phyloP scores from a whole-genome alignment of 768 basidiomycete genomes.

The Amanita thiersii region DNA sequence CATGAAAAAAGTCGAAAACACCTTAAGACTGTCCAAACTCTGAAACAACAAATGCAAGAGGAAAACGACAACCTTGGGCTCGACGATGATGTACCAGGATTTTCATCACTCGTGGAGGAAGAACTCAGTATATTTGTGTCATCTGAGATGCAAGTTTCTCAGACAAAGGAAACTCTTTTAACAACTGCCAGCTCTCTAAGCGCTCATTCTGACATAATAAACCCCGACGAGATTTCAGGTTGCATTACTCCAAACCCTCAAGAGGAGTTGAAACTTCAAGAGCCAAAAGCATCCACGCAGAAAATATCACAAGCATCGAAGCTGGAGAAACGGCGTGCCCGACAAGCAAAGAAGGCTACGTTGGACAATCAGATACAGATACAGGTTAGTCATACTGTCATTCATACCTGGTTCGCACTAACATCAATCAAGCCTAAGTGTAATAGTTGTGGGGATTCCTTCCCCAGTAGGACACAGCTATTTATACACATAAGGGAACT shows the following conservation, averaged over 20 bases:
- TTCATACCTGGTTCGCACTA: neutral
- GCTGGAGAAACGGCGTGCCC: conserved; percentile 71
- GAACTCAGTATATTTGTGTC: neutral
- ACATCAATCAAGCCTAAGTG: conserved; percentile 42
- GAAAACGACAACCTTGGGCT: conserved; percentile 67
- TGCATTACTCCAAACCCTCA: too few species aligned
- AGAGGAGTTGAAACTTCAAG: neutral
- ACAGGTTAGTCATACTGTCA: conserved; percentile 2
- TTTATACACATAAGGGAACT: conserved; percentile 66
- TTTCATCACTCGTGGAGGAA: neutral
- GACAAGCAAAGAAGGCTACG: conserved; percentile 62
- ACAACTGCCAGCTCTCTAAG: too few species aligned
- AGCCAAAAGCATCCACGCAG: conserved; percentile 6
- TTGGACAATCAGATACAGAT: conserved; percentile 18
- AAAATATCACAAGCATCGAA: conserved; percentile 41
- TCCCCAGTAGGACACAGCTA: conserved; percentile 63
- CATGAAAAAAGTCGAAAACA: conserved; percentile 97
- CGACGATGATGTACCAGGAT: conserved; percentile 18
- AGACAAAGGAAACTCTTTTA: too few species aligned
- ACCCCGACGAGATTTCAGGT: too few species aligned
- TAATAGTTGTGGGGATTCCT: conserved; percentile 58
- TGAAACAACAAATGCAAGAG: conserved; percentile 68
- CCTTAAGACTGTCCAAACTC: conserved; percentile 71
- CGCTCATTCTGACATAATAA: too few species aligned
- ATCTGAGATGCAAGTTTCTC: neutral